phyloP scores from a whole-genome alignment of 352 stramenopile genomes.

The Phytophthora nicotianae region DNA sequence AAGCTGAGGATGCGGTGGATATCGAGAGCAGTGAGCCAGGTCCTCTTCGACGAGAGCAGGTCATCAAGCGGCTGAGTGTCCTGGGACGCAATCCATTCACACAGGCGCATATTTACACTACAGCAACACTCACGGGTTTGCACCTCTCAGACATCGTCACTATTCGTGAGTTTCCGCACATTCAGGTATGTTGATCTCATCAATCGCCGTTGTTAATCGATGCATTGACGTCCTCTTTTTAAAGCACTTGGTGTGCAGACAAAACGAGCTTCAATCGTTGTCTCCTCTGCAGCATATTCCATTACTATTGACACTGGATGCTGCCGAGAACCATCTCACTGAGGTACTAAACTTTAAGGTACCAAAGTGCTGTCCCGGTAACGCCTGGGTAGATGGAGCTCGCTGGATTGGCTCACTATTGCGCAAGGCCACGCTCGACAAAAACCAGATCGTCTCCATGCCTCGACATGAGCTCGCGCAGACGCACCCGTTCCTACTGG shows the following conservation, averaged over 20 bases:
- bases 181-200: slow-evolving; percentile 50
- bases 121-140: slow-evolving; percentile 44
- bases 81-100: slow-evolving; percentile 72
- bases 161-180: slow-evolving; percentile 52
- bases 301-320: slow-evolving; percentile 63
- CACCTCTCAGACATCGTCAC: slow-evolving; percentile 47
- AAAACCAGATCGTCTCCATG: slow-evolving; percentile 61
- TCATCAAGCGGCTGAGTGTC: slow-evolving; percentile 50
- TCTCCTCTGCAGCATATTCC: slow-evolving; percentile 50
- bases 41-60: slow-evolving; percentile 34
- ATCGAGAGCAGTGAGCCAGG: slow-evolving; percentile 7
- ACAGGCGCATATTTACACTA: slow-evolving; percentile 68
- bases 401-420: slow-evolving; percentile 72
- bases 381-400: slow-evolving; percentile 61
- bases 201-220: neutral
- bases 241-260: slow-evolving; percentile 60
- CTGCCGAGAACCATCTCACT: slow-evolving; percentile 62
- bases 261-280: slow-evolving; percentile 59
- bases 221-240: slow-evolving; percentile 1
- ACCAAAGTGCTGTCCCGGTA: slow-evolving; percentile 52
- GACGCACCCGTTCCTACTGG: slow-evolving; percentile 67
- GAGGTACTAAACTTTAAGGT: slow-evolving; percentile 69
- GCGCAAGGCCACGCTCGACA: slow-evolving; percentile 52
- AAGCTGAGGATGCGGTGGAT: neutral
- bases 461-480: slow-evolving; percentile 41